phyloP scores from a whole-genome alignment of 1,139 yeast species.

The Yarrowia galli region DNA sequence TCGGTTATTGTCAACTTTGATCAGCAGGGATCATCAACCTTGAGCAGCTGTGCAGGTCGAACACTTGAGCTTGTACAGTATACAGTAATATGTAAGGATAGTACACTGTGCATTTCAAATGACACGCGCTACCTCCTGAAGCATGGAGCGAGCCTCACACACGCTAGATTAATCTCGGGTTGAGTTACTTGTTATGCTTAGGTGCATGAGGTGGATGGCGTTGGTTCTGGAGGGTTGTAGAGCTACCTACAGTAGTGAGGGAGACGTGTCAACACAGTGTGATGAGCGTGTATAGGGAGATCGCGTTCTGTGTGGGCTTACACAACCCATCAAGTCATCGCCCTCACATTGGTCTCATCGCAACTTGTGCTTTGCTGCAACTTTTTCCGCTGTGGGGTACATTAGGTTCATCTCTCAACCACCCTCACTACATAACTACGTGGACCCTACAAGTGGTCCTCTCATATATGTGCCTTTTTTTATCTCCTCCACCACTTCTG shows the following conservation, averaged over 20 bases:
- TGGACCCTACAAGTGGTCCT: constrained; percentile 4
- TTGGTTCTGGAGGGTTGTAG: no score
- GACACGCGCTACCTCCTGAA: constrained; percentile 9
- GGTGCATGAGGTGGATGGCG: constrained; percentile 21
- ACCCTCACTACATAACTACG: constrained; percentile 28
- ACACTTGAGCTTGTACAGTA: no score
- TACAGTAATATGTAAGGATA: no score
- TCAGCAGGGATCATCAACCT: constrained; percentile 2
- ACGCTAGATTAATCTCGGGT: constrained; percentile 32
- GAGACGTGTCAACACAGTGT: no score
- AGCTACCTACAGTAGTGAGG: no score
- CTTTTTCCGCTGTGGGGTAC: constrained; percentile 39
- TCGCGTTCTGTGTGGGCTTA: no score
- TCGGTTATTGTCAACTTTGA: constrained; percentile 23
- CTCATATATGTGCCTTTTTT: constrained; percentile 29
- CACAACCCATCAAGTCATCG: background rate
- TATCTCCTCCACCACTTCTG: constrained; percentile 16
- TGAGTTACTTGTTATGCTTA: constrained; percentile 31
- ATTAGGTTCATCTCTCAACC: constrained; percentile 36
- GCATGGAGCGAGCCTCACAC: constrained; percentile 12
- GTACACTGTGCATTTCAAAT: no score
- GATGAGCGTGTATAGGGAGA: no score
- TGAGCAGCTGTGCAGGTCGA: background rate
- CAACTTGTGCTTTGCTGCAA: constrained; percentile 1
- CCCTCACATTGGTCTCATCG: background rate